A percentile compares a stretch with the other conserved stretches of the same genome.
phyloP scores from a whole-genome alignment of 306 rosid species.

The Medicago lupulina region DNA sequence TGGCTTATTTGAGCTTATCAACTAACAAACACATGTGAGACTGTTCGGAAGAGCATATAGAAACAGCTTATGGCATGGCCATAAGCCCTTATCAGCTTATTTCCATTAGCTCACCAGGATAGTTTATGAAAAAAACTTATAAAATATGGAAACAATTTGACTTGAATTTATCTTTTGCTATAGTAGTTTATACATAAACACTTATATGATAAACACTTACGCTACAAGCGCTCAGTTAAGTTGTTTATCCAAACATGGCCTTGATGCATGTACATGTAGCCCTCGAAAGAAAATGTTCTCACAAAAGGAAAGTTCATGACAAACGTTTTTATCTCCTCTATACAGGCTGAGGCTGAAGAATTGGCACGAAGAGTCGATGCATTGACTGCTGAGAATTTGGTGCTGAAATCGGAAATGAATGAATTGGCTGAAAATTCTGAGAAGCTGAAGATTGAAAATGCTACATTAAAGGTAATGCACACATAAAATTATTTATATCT shows the following conservation, averaged over 20 bases:
- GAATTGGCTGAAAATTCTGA: constrained; percentile 67
- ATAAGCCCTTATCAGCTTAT: background rate
- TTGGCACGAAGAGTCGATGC: constrained; percentile 75
- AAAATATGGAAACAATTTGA: background rate
- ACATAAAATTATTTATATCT: background rate
- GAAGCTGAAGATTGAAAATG: constrained; percentile 78
- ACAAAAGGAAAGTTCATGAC: constrained; percentile 16
- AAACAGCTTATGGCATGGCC: background rate
- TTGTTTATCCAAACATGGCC: background rate
- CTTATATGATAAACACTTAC: background rate
- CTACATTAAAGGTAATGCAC: constrained; percentile 62
- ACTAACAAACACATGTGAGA: background rate
- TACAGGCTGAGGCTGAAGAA: constrained; percentile 90
- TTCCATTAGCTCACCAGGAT: background rate
- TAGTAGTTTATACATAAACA: background rate
- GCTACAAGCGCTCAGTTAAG: background rate
- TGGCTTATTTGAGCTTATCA: background rate
- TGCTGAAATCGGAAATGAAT: constrained; percentile 71
- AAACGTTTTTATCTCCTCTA: constrained; percentile 21
- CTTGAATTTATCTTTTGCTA: background rate
- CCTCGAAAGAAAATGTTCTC: background rate
- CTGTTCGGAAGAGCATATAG: background rate
- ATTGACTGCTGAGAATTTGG: constrained; percentile 61
- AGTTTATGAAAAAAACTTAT: background rate
- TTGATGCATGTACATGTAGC: constrained; percentile 1